These are phyloP conservation scores for Syzygium syzygioides DNA, from an alignment of 441 rosid genomes.

Conservation along the genomic window DNA sequence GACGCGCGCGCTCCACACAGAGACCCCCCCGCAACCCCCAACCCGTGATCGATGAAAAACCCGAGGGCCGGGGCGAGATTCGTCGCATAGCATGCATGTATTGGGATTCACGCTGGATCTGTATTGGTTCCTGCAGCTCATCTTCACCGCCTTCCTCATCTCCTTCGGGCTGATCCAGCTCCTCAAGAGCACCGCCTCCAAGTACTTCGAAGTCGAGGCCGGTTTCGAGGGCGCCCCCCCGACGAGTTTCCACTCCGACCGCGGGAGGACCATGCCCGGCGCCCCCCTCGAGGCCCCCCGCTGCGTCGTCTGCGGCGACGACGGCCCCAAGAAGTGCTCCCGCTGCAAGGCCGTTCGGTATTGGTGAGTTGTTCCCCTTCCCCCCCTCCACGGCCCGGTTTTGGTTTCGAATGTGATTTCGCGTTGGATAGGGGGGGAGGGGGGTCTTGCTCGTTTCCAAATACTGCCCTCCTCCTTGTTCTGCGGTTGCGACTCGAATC, in stretches of 20 bases:
- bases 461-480: background rate
- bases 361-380: constrained; percentile 36
- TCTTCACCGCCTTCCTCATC: constrained; percentile 42
- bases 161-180: constrained; percentile 54
- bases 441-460: background rate
- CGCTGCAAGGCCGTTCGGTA: constrained; percentile 78
- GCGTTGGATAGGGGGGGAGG: background rate
- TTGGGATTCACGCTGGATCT: constrained; percentile 73
- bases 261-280: constrained; percentile 16
- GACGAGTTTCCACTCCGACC: background rate
- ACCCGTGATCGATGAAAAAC: constrained; percentile 9
- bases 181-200: constrained; percentile 68
- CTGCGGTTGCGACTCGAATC: background rate
- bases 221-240: constrained; percentile 36
- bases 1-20: background rate
- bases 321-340: constrained; percentile 46
- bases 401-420: background rate
- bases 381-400: background rate
- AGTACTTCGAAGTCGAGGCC: constrained; percentile 85
- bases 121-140: constrained; percentile 60
- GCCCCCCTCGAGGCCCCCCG: constrained; percentile 2
- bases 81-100: constrained; percentile 46
- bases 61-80: background rate
- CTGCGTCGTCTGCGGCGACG: constrained; percentile 45
- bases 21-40: background rate